Base-by-base conservation (phyloP, 2,329 filamentous ascomycete species). In the Verticillium zaregamsianum region DNA sequence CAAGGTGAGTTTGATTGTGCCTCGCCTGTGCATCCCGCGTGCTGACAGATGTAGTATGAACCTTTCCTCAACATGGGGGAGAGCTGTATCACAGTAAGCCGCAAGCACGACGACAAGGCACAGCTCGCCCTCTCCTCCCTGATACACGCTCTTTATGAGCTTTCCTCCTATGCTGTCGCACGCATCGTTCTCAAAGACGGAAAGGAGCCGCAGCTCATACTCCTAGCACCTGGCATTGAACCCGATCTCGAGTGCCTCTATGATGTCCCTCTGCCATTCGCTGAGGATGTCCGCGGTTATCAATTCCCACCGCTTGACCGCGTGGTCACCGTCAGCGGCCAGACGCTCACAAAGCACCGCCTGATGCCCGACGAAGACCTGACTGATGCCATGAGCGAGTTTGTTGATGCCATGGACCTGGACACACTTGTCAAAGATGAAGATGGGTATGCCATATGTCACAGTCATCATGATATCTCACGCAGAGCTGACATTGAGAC, bases 371-470 rank as follows among this genome's bases (percentile, higher is more conserved):
- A 80, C 11, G 82, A 90, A 2, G 86, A 91, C 35, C 81, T 99
- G 28, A 83, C 86, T 60, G 79, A 89, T 57, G 90, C 92, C 1
- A 98, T 99, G 93, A 90, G 88, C 72, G 87, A 92, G 65, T 98
- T 94, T 68, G 92, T 99, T 8, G 92, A 98, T 72, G 87, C 86
- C 8, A 97, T 99, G 94, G 93, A 97, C 69, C 79, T 99, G 2
- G 90, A 89, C 1, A 81, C 74, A 0, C 87, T 89, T 69, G 89
- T 83, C 11, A 83, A 81, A 55, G 90, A 96, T 68, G 91, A 95
- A 55, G 85, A 93, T 54, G 91, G 89, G 86, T 91, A 76, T 69
- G 82, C 68, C 25, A 12, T n/a, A 4, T n/a, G n/a, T n/a, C 14
- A 15, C 15, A 23, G 9, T 3, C 25, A 17, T 6, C 12, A 25